These are phyloP conservation scores for Dictyostelium firmibasis DNA, from an alignment of 78 protist species.

Conservation along the genomic window DNA sequence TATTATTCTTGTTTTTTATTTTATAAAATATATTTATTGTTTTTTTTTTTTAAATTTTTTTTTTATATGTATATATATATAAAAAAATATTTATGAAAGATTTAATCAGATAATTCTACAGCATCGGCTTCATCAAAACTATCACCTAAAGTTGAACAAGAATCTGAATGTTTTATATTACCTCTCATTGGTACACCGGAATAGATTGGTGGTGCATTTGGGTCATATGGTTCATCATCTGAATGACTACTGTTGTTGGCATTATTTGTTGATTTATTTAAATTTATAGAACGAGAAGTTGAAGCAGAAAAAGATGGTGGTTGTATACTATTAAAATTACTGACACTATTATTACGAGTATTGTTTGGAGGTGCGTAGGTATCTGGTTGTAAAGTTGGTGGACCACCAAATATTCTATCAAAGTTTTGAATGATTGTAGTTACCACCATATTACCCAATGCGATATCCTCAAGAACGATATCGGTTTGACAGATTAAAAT, in stretches of 20 bases:
- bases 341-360: not conserved
- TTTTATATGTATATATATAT: not conserved
- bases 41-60: not conserved
- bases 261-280: not conserved
- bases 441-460: slow-evolving; percentile 68
- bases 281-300: not conserved
- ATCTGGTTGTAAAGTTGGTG: not conserved
- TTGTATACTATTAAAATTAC: not conserved
- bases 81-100: too few species aligned
- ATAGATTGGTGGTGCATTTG: slow-evolving; percentile 41
- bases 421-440: slow-evolving; percentile 73
- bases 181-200: slow-evolving; percentile 59
- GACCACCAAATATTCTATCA: slow-evolving; percentile 66
- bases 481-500: slow-evolving; percentile 60
- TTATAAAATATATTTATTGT: not conserved
- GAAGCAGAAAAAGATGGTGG: not conserved
- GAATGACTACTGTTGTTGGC: not conserved
- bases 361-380: not conserved
- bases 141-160: slow-evolving; percentile 62
- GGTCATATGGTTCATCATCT: slow-evolving; percentile 6
- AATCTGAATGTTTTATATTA: slow-evolving; percentile 1
- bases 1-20: not conserved
- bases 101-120: slow-evolving; percentile 56
- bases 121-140: slow-evolving; percentile 68
- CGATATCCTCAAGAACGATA: slow-evolving; percentile 71